Conservation (phyloP, 2,329 filamentous ascomycete genomes). For the Phoma sp. region DNA sequence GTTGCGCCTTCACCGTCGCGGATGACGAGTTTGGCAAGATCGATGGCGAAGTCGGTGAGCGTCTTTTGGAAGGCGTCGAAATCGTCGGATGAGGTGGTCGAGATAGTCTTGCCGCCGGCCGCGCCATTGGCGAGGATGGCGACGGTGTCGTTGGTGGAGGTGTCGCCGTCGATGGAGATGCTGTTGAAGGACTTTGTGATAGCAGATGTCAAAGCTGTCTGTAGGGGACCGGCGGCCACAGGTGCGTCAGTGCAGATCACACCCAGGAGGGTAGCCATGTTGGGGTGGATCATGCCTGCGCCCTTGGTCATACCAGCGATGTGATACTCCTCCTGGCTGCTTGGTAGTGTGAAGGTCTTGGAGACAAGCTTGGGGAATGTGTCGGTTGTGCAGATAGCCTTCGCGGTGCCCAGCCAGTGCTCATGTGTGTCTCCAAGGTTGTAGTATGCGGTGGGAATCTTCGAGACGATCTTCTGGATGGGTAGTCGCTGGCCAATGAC, state of each 20-base stretch:
- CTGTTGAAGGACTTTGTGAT: constrained; percentile 91
- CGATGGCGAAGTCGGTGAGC: constrained; percentile 78
- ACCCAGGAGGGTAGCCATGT: constrained; percentile 95
- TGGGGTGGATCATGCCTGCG: constrained; percentile 98
- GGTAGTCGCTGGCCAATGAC: constrained; percentile 95
- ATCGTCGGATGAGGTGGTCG: constrained; percentile 62
- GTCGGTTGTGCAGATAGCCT: constrained; percentile 96
- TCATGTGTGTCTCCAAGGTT: constrained; percentile 77
- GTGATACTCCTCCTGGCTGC: constrained; percentile 77
- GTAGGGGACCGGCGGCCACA: constrained; percentile 71
- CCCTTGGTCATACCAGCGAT: constrained; percentile 97
- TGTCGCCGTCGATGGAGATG: constrained; percentile 96
- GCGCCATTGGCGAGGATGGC: constrained; percentile 95
- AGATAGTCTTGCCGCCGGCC: constrained; percentile 73
- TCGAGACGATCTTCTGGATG: constrained; percentile 84
- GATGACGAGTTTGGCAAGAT: constrained; percentile 90
- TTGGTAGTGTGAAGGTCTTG: constrained; percentile 81
- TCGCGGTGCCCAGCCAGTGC: constrained; percentile 85
- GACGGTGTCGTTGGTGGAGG: constrained; percentile 95
- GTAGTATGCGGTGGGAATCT: constrained; percentile 77
- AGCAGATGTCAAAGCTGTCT: constrained; percentile 72
- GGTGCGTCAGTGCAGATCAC: constrained; percentile 92
- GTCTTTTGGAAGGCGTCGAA: constrained; percentile 74
- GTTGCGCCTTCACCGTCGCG: constrained; percentile 97
- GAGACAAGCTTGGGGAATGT: constrained; percentile 97